These are phyloP conservation scores for Colletotrichum gigasporum DNA, from an alignment of 2,329 filamentous ascomycete genomes.

Conservation along the genomic window DNA sequence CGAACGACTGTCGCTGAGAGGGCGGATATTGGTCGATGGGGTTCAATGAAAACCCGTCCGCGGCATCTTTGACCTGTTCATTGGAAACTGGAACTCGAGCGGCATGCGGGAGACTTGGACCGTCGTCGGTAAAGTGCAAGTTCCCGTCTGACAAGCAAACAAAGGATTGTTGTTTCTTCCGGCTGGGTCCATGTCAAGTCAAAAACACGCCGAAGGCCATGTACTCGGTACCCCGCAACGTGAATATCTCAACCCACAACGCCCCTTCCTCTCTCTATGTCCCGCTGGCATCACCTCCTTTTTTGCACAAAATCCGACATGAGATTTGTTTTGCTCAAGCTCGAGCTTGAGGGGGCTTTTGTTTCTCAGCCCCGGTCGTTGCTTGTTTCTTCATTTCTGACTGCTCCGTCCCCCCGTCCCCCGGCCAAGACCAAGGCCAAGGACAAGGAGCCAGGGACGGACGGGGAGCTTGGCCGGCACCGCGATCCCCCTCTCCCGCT, in stretches of 20 bases:
- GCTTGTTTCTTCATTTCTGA: constrained; percentile 18
- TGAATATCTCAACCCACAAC: constrained; percentile 9
- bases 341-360: not conserved
- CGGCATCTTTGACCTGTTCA: not conserved
- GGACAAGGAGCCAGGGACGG: constrained; percentile 12
- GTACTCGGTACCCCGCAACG: constrained; percentile 25
- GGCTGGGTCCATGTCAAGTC: constrained; percentile 1
- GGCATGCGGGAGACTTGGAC: not conserved
- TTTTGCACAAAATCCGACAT: constrained; percentile 20
- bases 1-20: not conserved
- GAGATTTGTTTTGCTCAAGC: constrained; percentile 4
- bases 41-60: not conserved
- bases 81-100: not conserved
- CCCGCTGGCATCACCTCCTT: constrained; percentile 14
- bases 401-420: not conserved
- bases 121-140: not conserved
- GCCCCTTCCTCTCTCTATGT: not conserved
- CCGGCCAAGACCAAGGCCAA: too few relatives aligned
- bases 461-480: constrained; percentile 20
- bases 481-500: constrained; percentile 34
- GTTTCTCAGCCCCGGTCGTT: constrained; percentile 8
- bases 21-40: constrained; percentile 27
- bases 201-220: too few relatives aligned
- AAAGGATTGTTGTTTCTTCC: constrained; percentile 4
- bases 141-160: constrained; percentile 1